Conservation (phyloP, 192 early-diverging fungal species). For the Backusella psychrophila region DNA sequence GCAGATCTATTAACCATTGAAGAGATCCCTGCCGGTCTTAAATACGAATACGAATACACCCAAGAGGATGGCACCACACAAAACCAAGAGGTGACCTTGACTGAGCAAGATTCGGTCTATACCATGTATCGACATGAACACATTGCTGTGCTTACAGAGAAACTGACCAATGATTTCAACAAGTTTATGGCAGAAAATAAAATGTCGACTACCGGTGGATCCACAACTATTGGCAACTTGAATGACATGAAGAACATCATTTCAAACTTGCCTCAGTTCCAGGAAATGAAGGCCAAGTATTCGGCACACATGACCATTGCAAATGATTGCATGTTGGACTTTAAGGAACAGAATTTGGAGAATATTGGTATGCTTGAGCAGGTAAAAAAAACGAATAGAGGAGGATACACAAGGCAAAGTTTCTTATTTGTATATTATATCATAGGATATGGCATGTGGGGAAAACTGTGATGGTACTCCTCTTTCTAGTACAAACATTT, state of each 20-base stretch:
- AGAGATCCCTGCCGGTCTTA: conserved; percentile 52
- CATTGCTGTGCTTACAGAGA: conserved; percentile 75
- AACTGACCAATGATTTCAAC: conserved; percentile 74
- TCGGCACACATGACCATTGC: conserved; percentile 86
- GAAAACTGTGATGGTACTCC: conserved; percentile 67
- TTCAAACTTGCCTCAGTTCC: conserved; percentile 82
- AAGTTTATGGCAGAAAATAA: conserved; percentile 81
- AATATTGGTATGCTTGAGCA: conserved; percentile 79
- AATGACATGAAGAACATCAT: conserved; percentile 88
- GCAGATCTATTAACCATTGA: conserved; percentile 80
- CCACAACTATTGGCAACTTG: conserved; percentile 33
- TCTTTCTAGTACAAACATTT: background rate
- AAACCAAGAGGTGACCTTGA: conserved; percentile 54
- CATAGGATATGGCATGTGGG: conserved; percentile 73
- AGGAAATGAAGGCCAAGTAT: conserved; percentile 76
- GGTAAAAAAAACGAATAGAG: conserved; percentile 33
- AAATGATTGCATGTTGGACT: conserved; percentile 77
- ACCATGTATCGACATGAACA: conserved; percentile 76
- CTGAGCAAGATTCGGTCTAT: conserved; percentile 80
- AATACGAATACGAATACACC: conserved; percentile 59
- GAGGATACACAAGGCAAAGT: background rate
- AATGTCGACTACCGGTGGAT: conserved; percentile 36
- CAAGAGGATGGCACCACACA: conserved; percentile 44
- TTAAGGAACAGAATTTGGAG: conserved; percentile 69
- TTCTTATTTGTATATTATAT: background rate